phyloP scores from a whole-genome alignment of 495 filamentous ascomycete species.

The Penicillium waksmanii region DNA sequence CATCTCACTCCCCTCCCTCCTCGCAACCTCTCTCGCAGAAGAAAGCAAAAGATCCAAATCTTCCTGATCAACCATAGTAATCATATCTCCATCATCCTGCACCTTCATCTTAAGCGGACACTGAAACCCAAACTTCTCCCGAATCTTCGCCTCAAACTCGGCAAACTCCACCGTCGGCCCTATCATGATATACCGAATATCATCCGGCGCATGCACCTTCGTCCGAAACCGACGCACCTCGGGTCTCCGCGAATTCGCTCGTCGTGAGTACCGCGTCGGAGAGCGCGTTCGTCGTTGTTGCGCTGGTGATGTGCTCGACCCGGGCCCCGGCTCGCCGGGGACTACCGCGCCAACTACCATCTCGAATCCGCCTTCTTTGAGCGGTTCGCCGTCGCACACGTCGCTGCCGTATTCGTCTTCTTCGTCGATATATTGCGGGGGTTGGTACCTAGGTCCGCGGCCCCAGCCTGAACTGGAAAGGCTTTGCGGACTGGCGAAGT shows the following conservation, averaged over 20 bases:
- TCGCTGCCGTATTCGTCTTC: slow-evolving; percentile 72
- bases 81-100: slow-evolving; percentile 87
- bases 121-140: slow-evolving; percentile 79
- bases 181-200: slow-evolving; percentile 94
- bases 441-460: slow-evolving; percentile 42
- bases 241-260: slow-evolving; percentile 36
- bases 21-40: slow-evolving; percentile 66
- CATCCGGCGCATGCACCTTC: slow-evolving; percentile 83
- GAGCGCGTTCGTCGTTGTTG: slow-evolving; percentile 35
- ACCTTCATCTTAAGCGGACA: slow-evolving; percentile 80
- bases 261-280: slow-evolving; percentile 32
- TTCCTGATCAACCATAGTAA: slow-evolving; percentile 95
- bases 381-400: slow-evolving; percentile 60
- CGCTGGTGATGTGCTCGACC: slow-evolving; percentile 3
- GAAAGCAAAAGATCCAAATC: slow-evolving; percentile 86
- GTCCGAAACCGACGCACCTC: slow-evolving; percentile 71
- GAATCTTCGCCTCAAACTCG: slow-evolving; percentile 75
- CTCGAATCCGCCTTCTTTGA: slow-evolving; percentile 79
- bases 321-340: neutral
- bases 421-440: slow-evolving; percentile 70
- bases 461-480: slow-evolving; percentile 34
- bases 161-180: slow-evolving; percentile 69
- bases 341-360: slow-evolving; percentile 57
- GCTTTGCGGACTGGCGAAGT: slow-evolving; percentile 53
- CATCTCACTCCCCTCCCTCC: slow-evolving; percentile 76